These are phyloP conservation scores for Trichoderma aggressivum DNA, from an alignment of 2,329 filamentous ascomycete species.

Conservation along the genomic window DNA sequence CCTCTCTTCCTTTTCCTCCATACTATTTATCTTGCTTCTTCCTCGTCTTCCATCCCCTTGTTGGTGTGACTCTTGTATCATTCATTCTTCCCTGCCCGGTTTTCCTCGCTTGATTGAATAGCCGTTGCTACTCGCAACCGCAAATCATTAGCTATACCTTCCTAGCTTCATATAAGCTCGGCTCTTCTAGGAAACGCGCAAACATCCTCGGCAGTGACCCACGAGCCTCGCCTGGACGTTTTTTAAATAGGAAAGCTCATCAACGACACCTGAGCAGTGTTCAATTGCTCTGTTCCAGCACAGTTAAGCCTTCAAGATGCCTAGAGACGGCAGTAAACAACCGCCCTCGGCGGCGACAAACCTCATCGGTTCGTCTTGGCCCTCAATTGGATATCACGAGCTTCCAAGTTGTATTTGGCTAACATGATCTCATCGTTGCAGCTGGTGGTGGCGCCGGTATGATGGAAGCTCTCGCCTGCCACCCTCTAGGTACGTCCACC, in stretches of 20 bases:
- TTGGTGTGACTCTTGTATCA: not conserved
- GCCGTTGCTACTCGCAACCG: not conserved
- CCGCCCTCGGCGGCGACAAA: slow-evolving; percentile 85
- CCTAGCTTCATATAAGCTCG: slow-evolving; percentile 12
- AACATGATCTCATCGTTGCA: slow-evolving; percentile 35
- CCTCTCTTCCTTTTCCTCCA: not conserved
- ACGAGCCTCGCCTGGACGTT: not conserved
- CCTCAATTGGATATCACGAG: not conserved
- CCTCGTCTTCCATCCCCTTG: not conserved
- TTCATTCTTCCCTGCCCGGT: not conserved
- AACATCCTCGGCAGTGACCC: slow-evolving; percentile 12
- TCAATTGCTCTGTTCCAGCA: not conserved
- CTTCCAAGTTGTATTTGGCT: slow-evolving; percentile 18
- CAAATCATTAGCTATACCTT: not conserved
- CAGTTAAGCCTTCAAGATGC: slow-evolving; percentile 28
- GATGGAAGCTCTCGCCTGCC: slow-evolving; percentile 97
- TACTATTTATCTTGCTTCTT: not conserved
- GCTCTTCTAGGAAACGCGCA: not conserved
- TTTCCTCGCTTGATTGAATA: slow-evolving; percentile 14
- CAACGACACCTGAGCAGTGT: not conserved
- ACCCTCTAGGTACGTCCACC: slow-evolving; percentile 70
- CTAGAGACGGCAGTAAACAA: slow-evolving; percentile 54
- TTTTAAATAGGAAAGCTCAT: not conserved
- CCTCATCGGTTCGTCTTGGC: slow-evolving; percentile 67
- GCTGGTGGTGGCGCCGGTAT: slow-evolving; percentile 96